Conservation (phyloP, 1,139 yeast genomes). For the Hanseniaspora gamundiae region DNA sequence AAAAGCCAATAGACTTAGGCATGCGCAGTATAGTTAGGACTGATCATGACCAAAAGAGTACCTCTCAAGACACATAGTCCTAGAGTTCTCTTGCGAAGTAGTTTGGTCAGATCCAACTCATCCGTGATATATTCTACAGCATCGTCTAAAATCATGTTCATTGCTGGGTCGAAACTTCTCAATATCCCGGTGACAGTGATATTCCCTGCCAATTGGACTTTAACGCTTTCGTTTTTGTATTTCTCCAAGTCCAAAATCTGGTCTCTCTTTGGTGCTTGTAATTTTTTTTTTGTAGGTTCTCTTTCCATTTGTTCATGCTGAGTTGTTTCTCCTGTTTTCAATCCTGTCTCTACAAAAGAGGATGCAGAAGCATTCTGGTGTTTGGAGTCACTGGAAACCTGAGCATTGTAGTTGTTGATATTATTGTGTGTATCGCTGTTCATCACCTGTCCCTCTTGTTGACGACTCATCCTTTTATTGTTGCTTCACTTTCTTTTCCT, state of each 20-base stretch:
- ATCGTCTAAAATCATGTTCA: slow-evolving; percentile 86
- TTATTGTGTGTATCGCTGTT: slow-evolving; percentile 1
- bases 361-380: neutral
- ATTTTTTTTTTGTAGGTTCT: slow-evolving; percentile 28
- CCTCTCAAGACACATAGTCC: slow-evolving; percentile 83
- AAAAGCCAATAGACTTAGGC: too few species aligned
- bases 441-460: neutral
- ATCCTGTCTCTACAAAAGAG: neutral
- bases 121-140: slow-evolving; percentile 63
- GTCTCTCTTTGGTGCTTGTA: slow-evolving; percentile 76
- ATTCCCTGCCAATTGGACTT: slow-evolving; percentile 83
- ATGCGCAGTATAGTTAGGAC: slow-evolving; percentile 33
- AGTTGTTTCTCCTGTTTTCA: slow-evolving; percentile 6
- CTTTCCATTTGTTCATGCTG: slow-evolving; percentile 15
- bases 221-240: slow-evolving; percentile 60
- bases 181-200: slow-evolving; percentile 65
- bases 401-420: slow-evolving; percentile 10
- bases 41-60: slow-evolving; percentile 63
- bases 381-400: slow-evolving; percentile 9
- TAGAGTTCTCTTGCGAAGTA: slow-evolving; percentile 39
- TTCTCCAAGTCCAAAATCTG: slow-evolving; percentile 76
- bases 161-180: slow-evolving; percentile 72
- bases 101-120: slow-evolving; percentile 43
- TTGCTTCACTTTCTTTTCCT: too few species aligned
- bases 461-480: too few species aligned